Evolutionary conservation across 2,329 filamentous ascomycete species (phyloP), one percentile per base, ranked within the genome.

Genomic region (Emydomyces testavorans): DNA sequence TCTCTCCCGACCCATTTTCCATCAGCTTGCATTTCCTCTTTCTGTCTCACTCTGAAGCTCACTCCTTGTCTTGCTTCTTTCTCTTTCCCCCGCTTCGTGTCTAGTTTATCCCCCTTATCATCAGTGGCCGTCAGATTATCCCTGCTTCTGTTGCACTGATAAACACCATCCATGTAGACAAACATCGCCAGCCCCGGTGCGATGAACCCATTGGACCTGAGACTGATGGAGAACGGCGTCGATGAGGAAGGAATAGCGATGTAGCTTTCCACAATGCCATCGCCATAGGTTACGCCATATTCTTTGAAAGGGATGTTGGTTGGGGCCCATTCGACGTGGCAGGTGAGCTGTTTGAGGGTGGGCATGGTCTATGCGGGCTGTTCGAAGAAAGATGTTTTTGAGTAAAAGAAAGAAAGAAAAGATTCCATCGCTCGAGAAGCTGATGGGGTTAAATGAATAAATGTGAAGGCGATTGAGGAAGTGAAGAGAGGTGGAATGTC

Each of bases 91-190:
- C 16, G 10, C 1, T 31, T 39, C 6, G n/a, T 24, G 16, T 29
- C 38, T 21, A 2, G 6, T 16, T 26, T 36, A 11, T 38, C 7
- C 29, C 31, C 7, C 29, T 36, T 50, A 7, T 26, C 38, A 16
- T 43, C 44, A 4, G 32, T 29, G 3, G n/a, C 21, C 15, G 34
- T 23, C 21, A 77, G 53, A 29, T 68, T 60, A 32, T 66, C 62
- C 32, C 69, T 64, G 57, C 75, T 74, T 49, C 75, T 72, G 51
- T 78, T 78, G 60, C 72, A 75, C 55, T 78, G 75, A 52, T 77
- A 77, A 4, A 71, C 60, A 15, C 75, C 75, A 53, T 78, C 75
- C 34, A 77, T 75, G 62, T 70, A 78, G 21, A 78, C 73, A 51
- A 73, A 74, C 58, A 74, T 70, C 1, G 73, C 69, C 8, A 78